Base-by-base conservation (phyloP, 306 rosid species). In the Arachis stenosperma region DNA sequence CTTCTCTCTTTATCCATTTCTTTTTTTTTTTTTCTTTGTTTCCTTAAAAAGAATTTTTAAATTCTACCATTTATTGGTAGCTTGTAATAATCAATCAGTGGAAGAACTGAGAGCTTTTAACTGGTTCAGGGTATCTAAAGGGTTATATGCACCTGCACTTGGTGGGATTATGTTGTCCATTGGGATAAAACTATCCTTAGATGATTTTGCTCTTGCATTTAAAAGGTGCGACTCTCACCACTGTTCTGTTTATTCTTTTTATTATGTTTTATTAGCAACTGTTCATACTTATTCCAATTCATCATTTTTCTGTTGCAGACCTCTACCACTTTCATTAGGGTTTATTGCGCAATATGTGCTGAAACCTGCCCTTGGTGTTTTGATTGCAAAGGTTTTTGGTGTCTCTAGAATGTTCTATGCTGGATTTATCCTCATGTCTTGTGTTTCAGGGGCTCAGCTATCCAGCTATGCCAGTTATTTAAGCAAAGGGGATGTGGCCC, bases 111-210 rank as follows among this genome's bases (percentile, higher is more conserved):
- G 51, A 22, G 70, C 30, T 73, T 57, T 75, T 62, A 67, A 78
- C 76, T 81, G 80, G 67, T 83, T 29, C 85, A 94, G 99, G 99
- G 99, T 94, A 58, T 87, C 97, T 37, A 94, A 94, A 83, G 97
- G 91, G 42, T 80, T 94, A 42, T 94, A 94, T 79, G 93, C 99
- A 43, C 99, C 97, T 73, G 93, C 99, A 56, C 97, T 94, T 85
- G 99, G 99, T 80, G 99, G 99, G 85, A 94, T 94, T 75, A 94
- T 94, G 99, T 78, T 94, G 63, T 94, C 99, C 40, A 91, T 94
- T 85, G 97, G 99, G 70, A 87, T 94, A 78, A 81, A 74, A 79
- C 96, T 94, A 70, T 94, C 99, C 44, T 1, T 89, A 3, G 88
- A 94, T 17, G 97, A 94, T 85, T 88, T 94, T 71, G 95, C 99